A percentile compares a stretch with the other conserved stretches of the same genome.
phyloP scores from a whole-genome alignment of 2,329 filamentous ascomycete genomes.

The Zymoseptoria crescenta region DNA sequence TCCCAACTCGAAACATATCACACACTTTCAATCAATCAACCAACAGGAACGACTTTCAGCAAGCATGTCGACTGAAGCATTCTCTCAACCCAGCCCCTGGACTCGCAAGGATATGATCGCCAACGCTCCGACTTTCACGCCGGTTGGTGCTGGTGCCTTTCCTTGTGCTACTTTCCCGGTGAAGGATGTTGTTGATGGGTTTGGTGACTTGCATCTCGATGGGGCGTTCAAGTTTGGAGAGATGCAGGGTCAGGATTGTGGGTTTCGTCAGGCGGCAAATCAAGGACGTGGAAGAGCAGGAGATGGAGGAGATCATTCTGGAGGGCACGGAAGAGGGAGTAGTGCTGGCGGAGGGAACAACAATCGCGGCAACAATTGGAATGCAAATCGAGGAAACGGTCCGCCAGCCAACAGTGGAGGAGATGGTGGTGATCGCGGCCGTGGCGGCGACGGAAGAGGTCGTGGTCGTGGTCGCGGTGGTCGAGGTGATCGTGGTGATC shows the following conservation, averaged over 20 bases:
- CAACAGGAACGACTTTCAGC: neutral
- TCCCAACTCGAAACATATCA: neutral
- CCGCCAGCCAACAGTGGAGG: too few relatives aligned
- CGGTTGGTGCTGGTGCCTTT: neutral
- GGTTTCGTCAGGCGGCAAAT: neutral
- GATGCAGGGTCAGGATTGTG: neutral
- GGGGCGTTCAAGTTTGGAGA: neutral
- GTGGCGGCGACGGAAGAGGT: too few relatives aligned
- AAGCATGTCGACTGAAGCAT: neutral
- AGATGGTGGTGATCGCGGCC: too few relatives aligned
- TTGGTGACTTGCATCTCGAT: neutral
- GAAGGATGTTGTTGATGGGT: neutral
- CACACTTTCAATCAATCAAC: neutral
- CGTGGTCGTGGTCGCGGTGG: too few relatives aligned
- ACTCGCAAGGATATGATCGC: neutral
- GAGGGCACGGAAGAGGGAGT: neutral
- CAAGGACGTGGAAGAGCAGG: neutral
- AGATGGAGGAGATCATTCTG: neutral
- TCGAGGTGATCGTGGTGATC: too few relatives aligned
- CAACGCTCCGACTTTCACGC: neutral
- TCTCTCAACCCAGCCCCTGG: neutral
- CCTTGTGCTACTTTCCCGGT: neutral
- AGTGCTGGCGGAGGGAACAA: too few relatives aligned
- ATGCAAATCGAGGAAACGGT: too few relatives aligned
- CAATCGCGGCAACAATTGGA: too few relatives aligned